Evolutionary conservation across 768 basidiomycete genomes (phyloP).

Genomic region (Chalciporus piperatus): DNA sequence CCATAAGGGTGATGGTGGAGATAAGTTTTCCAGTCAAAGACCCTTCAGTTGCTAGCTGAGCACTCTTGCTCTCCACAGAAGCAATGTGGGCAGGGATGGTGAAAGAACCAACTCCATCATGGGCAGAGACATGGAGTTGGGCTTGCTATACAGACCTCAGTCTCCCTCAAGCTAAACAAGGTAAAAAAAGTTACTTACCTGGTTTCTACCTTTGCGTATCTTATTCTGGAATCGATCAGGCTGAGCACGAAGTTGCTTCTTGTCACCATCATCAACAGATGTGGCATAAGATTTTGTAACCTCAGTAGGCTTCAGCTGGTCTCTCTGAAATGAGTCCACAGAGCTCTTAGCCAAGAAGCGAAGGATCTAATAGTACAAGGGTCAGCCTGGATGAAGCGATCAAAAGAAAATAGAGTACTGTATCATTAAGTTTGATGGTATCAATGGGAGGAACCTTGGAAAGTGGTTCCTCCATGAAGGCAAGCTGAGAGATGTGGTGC

Average conservation of each 20-base stretch:
- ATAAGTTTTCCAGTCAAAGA: constrained; percentile 31
- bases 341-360: constrained; percentile 28
- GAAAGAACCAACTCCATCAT: constrained; percentile 20
- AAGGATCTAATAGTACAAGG: constrained; percentile 18
- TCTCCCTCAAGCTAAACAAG: not conserved
- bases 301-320: constrained; percentile 25
- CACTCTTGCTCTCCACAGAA: constrained; percentile 11
- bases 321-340: constrained; percentile 23
- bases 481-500: constrained; percentile 28
- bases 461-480: constrained; percentile 20
- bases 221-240: constrained; percentile 31
- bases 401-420: constrained; percentile 8
- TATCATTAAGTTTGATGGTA: constrained; percentile 24
- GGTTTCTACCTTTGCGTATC: constrained; percentile 31
- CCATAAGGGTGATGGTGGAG: constrained; percentile 45
- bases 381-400: not conserved
- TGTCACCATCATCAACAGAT: constrained; percentile 8
- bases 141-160: constrained; percentile 11
- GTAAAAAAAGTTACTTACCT: constrained; percentile 31
- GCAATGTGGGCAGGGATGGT: constrained; percentile 20
- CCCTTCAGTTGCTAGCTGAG: constrained; percentile 21
- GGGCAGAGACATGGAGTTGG: constrained; percentile 22
- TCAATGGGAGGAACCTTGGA: constrained; percentile 23
- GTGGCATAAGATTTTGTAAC: constrained; percentile 22
- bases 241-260: constrained; percentile 15